Base-by-base conservation (phyloP, 2,329 filamentous ascomycete species). In the Didymella sp. region DNA sequence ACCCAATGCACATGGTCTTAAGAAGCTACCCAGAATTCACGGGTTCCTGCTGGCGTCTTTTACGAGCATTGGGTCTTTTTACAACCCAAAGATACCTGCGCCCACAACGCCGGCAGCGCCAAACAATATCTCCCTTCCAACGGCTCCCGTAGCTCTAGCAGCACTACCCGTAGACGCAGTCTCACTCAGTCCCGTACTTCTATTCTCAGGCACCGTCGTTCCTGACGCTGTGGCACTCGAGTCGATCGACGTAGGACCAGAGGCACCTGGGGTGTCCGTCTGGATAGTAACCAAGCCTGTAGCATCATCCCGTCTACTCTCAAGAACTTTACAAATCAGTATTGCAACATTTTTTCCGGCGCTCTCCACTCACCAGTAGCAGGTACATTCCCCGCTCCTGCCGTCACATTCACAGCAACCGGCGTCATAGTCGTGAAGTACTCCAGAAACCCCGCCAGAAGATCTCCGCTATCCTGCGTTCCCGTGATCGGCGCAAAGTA, bases 341-440 rank as follows among this genome's bases (percentile, higher is more conserved):
- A 2, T 2, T n/a, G n/a, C n/a, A n/a, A n/a, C n/a, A n/a, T n/a
- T n/a, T n/a, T n/a, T n/a, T n/a, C n/a, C n/a, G n/a, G n/a, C n/a
- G n/a, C n/a, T n/a, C n/a, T n/a, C n/a, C n/a, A 54, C 57, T 35
- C 22, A 59, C 57, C 30, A 21, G 40, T 52, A 21, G 42, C 13
- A 49, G 47, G 47, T 43, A 60, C 28, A 37, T 58, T 54, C 17
- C 45, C 51, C 24, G 51, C 45, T 1, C 58, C 58, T 6, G 38
- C 44, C 6, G 58, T 60, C 38, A 60, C 15, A 17, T 53, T 55
- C 25, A 58, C 58, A 44, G 43, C 21, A 9, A 58, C 58, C 17
- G 48, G 44, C 12, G 19, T 30, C 58, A 58, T 58, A 0, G 58
- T 60, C 1, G 58, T 53, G 28, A 58, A 60, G 27, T 60, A 54